phyloP scores from a whole-genome alignment of 2,329 filamentous ascomycete species.

The Fusarium camptoceras region DNA sequence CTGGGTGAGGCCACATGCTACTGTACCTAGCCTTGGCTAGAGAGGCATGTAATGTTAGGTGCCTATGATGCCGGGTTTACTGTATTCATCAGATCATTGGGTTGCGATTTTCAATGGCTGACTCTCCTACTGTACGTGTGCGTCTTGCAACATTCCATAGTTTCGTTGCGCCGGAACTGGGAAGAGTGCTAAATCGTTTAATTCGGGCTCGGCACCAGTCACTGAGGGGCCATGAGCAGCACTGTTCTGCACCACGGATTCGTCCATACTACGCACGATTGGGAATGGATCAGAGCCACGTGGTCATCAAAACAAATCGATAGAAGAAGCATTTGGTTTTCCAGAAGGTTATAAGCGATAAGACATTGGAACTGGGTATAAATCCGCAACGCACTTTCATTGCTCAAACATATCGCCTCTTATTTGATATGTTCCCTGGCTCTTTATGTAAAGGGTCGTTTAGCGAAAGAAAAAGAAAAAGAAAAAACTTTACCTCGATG shows the following conservation, averaged over 20 bases:
- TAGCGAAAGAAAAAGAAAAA: too few species aligned
- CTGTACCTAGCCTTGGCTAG: background rate
- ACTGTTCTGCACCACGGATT: background rate
- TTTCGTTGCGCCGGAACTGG: background rate
- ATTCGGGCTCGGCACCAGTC: background rate
- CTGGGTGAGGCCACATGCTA: background rate
- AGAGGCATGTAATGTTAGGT: background rate
- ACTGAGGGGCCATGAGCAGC: background rate
- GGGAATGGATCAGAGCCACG: background rate
- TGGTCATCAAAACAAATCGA: background rate
- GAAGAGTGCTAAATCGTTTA: background rate
- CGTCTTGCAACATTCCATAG: background rate
- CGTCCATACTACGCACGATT: background rate
- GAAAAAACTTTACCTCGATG: background rate
- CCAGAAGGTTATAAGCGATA: constrained; percentile 4
- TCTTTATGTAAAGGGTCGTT: background rate
- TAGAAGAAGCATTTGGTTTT: constrained; percentile 3
- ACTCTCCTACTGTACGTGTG: background rate
- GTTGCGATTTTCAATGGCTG: background rate
- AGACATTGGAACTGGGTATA: background rate
- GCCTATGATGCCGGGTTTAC: background rate
- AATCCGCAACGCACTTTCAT: background rate
- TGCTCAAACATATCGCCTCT: background rate
- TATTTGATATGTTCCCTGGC: background rate
- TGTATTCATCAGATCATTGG: background rate